Evolutionary conservation across 2,329 filamentous ascomycete genomes (phyloP).

Genomic region (Trichoderma asperellum): DNA sequence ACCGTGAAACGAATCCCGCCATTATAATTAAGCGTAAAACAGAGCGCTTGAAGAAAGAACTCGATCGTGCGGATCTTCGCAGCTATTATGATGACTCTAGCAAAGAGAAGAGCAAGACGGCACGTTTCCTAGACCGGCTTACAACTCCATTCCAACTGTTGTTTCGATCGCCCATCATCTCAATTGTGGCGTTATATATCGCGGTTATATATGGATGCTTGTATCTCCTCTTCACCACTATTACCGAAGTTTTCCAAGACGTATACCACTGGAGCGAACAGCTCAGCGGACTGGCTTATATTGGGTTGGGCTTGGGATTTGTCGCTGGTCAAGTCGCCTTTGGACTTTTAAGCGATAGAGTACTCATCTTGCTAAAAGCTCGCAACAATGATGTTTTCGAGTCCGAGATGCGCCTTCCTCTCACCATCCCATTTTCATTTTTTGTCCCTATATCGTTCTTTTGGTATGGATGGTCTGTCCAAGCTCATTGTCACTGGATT

Average conservation of each 20-base stretch:
- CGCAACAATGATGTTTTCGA: constrained; percentile 22
- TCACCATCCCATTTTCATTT: constrained; percentile 41
- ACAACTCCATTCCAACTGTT: constrained; percentile 56
- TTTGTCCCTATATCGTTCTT: constrained; percentile 42
- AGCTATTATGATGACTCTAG: constrained; percentile 52
- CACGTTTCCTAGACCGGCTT: constrained; percentile 51
- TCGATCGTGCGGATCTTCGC: constrained; percentile 46
- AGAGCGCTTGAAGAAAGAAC: constrained; percentile 48
- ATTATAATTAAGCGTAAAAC: constrained; percentile 58
- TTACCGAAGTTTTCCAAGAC: constrained; percentile 54
- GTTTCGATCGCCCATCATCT: constrained; percentile 52
- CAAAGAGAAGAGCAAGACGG: constrained; percentile 29
- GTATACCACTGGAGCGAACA: constrained; percentile 19
- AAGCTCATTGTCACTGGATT: constrained; percentile 40
- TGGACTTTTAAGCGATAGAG: constrained; percentile 47
- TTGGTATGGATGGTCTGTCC: constrained; percentile 43
- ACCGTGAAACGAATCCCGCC: constrained; percentile 48
- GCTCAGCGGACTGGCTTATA: constrained; percentile 52
- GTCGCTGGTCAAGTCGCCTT: constrained; percentile 47
- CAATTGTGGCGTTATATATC: constrained; percentile 45
- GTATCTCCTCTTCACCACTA: constrained; percentile 39
- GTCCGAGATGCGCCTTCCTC: constrained; percentile 43
- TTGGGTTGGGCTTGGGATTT: constrained; percentile 52
- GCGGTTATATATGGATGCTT: constrained; percentile 20
- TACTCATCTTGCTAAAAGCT: constrained; percentile 45